Percentiles rank a stretch among this genome's conserved stretches.
phyloP scores from a whole-genome alignment of 805 yeast genomes.

The Ogataea polymorpha region DNA sequence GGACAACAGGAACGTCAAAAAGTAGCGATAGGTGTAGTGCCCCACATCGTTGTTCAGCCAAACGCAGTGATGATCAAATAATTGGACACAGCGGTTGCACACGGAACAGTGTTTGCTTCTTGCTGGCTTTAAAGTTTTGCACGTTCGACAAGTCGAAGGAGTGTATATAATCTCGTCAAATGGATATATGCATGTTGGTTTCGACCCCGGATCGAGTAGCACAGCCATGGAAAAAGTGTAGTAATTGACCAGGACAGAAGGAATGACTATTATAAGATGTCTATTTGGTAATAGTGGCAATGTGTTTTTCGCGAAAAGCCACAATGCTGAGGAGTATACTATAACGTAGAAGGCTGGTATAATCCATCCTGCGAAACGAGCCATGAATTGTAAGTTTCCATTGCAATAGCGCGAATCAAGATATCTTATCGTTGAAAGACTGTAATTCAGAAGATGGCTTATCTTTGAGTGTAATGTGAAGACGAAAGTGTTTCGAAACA shows the following conservation, averaged over 20 bases:
- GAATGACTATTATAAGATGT: slow-evolving; percentile 27
- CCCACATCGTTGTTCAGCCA: slow-evolving; percentile 58
- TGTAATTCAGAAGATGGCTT: not conserved
- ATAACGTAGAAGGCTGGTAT: slow-evolving; percentile 42
- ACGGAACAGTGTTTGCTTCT: slow-evolving; percentile 71
- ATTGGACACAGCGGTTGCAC: slow-evolving; percentile 61
- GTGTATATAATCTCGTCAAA: slow-evolving; percentile 43
- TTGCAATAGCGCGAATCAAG: slow-evolving; percentile 7
- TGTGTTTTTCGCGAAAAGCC: slow-evolving; percentile 24
- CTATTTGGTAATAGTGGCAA: slow-evolving; percentile 12
- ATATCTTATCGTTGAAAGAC: not conserved
- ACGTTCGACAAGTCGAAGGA: slow-evolving; percentile 41
- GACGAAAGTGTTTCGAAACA: slow-evolving; percentile 31
- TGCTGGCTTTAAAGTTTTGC: slow-evolving; percentile 68
- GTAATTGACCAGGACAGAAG: slow-evolving; percentile 35
- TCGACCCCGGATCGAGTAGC: slow-evolving; percentile 43
- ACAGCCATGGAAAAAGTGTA: slow-evolving; percentile 37
- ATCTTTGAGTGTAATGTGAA: not conserved
- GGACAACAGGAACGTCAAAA: slow-evolving; percentile 39
- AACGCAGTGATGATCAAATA: slow-evolving; percentile 63
- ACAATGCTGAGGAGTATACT: slow-evolving; percentile 32
- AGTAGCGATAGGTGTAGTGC: slow-evolving; percentile 48
- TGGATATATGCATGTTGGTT: slow-evolving; percentile 15
- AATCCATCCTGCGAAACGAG: slow-evolving; percentile 34
- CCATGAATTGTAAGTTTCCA: slow-evolving; percentile 22